Base-by-base conservation (phyloP, 1,284 basidiomycete species). In the Peniophora sp. region DNA sequence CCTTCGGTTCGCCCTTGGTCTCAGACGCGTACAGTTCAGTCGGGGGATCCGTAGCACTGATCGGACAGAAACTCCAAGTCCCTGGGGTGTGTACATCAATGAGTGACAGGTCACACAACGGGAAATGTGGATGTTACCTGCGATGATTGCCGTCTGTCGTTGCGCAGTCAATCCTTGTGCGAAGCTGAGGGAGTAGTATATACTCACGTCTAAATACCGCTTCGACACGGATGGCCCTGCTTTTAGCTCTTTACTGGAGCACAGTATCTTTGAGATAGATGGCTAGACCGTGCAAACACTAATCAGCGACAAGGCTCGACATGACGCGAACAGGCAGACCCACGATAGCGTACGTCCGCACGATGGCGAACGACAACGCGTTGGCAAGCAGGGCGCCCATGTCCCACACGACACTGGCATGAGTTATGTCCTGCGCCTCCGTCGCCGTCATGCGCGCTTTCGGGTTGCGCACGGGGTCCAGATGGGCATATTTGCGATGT, bases 261-360 rank as follows among this genome's bases (percentile, higher is more conserved):
- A 50, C 1, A 77, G 62, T 15, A 76, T 58, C 42, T 66, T 64
- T 1, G 74, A 75, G 23, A 75, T 72, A 0, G 69, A 63, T 1
- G 75, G 74, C 74, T 77, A 48, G 1, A 9, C 27, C 11, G 35
- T n/a, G 35, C 35, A 36, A 11, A 11, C 6, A 10, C 20, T 15
- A 41, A 15, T 22, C 39, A 45, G 14, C 45, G 36, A 6, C 27
- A 32, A 32, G 12, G 6, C 27, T 12, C 18, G 17, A n/a, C 42
- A 27, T 20, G 17, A 10, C 39, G 24, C 20, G 51, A 47, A 39
- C 35, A 24, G 45, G 24, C 20, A 44, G 24, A 34, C 23, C 23
- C 55, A 77, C 75, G 49, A 75, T 69, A 1, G 60, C 71, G 62
- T 73, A 75, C 3, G 74, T 75, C 57, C 74, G 75, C 64, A 76